Conservation (phyloP, 2,329 filamentous ascomycete genomes). For the Fusarium incarnatum region DNA sequence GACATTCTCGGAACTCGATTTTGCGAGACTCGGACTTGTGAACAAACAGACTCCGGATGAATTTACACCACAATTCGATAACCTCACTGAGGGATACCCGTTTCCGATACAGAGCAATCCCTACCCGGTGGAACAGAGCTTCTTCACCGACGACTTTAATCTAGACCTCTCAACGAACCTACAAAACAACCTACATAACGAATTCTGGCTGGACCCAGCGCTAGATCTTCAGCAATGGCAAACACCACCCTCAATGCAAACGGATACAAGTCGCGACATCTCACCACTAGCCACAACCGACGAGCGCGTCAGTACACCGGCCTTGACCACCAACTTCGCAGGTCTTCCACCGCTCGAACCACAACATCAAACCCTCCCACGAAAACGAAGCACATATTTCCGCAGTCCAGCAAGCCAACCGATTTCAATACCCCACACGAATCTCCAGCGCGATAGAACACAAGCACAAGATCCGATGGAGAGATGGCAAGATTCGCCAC, state of each 20-base stretch:
- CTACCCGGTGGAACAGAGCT: not conserved
- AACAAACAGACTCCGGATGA: not conserved
- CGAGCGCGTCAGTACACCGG: not conserved
- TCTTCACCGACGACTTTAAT: not conserved
- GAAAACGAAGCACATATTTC: slow-evolving; percentile 26
- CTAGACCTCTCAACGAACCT: not conserved
- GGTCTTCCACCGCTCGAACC: not conserved
- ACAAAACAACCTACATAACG: not conserved
- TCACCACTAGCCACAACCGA: not conserved
- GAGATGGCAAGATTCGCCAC: slow-evolving; percentile 42
- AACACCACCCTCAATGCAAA: not conserved
- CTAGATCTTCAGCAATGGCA: not conserved
- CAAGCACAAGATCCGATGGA: slow-evolving; percentile 34
- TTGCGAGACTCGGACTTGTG: slow-evolving; percentile 24
- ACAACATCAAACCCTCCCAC: slow-evolving; percentile 16
- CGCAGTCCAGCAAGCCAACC: slow-evolving; percentile 7
- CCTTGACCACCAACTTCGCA: not conserved
- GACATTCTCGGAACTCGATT: slow-evolving; percentile 36
- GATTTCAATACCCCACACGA: slow-evolving; percentile 15
- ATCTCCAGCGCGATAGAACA: not conserved
- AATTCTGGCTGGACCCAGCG: slow-evolving; percentile 6
- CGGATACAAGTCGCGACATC: not conserved
- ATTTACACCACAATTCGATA: not conserved
- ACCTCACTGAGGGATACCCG: not conserved
- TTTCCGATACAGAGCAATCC: not conserved